Evolutionary conservation across 2,329 filamentous ascomycete genomes (phyloP).

Genomic region (Alternaria arborescens): DNA sequence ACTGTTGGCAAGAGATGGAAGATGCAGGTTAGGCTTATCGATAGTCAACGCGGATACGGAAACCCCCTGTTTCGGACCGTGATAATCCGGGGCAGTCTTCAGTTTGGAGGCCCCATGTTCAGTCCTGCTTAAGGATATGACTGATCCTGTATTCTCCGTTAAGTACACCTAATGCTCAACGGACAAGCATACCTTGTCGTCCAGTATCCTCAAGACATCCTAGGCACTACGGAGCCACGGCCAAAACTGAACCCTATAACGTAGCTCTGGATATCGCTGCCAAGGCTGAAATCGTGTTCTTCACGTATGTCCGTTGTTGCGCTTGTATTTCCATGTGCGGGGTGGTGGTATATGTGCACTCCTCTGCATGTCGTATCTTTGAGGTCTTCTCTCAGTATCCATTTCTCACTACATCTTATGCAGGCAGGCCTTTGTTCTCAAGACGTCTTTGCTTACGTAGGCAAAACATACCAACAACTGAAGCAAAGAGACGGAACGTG

Average conservation of each 20-base stretch:
- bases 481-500: background rate
- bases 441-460: background rate
- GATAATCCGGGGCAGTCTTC: constrained; percentile 5
- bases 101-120: background rate
- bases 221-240: background rate
- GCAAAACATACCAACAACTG: background rate
- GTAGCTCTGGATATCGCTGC: background rate
- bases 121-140: background rate
- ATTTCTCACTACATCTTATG: background rate
- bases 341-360: background rate
- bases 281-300: background rate
- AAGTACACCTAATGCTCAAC: background rate
- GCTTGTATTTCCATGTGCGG: background rate
- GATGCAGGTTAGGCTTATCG: constrained; percentile 19
- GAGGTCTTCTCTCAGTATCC: background rate
- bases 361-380: background rate
- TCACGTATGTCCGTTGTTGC: background rate
- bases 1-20: constrained; percentile 13
- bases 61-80: constrained; percentile 6
- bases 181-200: background rate
- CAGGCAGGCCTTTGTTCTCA: background rate
- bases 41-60: constrained; percentile 16
- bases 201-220: background rate
- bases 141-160: background rate
- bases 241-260: background rate